These are phyloP conservation scores for Neofusicoccum parvum DNA, from an alignment of 2,329 filamentous ascomycete species.

Conservation along the genomic window DNA sequence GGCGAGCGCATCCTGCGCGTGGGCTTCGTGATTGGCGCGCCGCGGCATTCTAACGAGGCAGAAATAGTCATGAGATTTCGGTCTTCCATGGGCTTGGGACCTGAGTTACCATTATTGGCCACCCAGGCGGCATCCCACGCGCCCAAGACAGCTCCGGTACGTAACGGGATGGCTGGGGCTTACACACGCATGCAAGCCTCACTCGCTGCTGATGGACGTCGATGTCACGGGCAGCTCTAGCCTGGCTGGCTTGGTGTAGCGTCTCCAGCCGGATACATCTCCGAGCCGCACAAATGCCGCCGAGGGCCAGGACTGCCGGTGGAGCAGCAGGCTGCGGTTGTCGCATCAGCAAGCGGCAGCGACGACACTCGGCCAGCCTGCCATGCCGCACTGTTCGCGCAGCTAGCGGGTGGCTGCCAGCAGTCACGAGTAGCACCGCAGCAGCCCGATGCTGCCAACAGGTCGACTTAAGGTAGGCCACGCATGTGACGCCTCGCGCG, in stretches of 20 bases:
- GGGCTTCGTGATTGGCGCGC: background rate
- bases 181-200: background rate
- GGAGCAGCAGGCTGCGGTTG: background rate
- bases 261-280: background rate
- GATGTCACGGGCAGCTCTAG: background rate
- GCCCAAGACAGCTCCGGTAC: background rate
- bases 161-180: background rate
- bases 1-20: background rate
- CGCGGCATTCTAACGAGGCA: background rate
- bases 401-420: background rate
- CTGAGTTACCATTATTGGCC: background rate
- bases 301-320: background rate
- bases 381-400: constrained; percentile 6
- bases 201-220: background rate
- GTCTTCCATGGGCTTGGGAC: background rate
- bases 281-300: constrained; percentile 9
- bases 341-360: constrained; percentile 3
- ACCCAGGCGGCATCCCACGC: background rate
- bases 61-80: background rate
- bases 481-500: background rate
- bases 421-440: constrained; percentile 1
- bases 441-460: background rate
- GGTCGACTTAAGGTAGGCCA: constrained; percentile 3
- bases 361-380: background rate
- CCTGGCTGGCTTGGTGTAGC: background rate